phyloP scores from a whole-genome alignment of 164 flowering plant genomes.

The Tetrastigma voinierianum region DNA sequence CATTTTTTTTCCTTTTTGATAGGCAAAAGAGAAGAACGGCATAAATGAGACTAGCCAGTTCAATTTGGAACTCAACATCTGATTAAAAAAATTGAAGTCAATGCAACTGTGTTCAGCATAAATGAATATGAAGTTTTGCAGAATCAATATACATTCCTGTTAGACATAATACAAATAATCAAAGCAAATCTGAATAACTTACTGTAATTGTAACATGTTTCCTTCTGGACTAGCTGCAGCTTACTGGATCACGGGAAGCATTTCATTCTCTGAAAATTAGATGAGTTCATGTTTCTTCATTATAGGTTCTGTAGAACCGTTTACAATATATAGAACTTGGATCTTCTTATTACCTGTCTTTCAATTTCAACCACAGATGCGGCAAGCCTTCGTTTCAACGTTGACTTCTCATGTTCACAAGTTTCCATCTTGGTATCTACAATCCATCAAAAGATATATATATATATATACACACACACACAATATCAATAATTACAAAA shows the following conservation, averaged over 20 bases:
- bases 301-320: not conserved
- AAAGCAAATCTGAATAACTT: not conserved
- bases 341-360: constrained; percentile 56
- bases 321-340: not conserved
- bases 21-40: no score
- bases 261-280: constrained; percentile 71
- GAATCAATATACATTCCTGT: not conserved
- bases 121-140: not conserved
- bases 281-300: constrained; percentile 8
- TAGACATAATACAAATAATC: not conserved
- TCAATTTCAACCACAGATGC: constrained; percentile 85
- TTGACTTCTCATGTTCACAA: constrained; percentile 63
- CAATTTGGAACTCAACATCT: not conserved
- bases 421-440: constrained; percentile 59
- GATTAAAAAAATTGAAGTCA: no score
- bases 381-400: constrained; percentile 67
- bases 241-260: constrained; percentile 56
- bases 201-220: constrained; percentile 1
- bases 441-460: not conserved
- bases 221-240: constrained; percentile 6
- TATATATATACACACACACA: no score
- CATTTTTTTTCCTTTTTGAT: no score
- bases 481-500: not conserved
- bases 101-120: not conserved
- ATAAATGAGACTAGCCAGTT: not conserved